These are phyloP conservation scores for Helotiales sp. DNA, from an alignment of 2,329 filamentous ascomycete genomes.

Conservation along the genomic window DNA sequence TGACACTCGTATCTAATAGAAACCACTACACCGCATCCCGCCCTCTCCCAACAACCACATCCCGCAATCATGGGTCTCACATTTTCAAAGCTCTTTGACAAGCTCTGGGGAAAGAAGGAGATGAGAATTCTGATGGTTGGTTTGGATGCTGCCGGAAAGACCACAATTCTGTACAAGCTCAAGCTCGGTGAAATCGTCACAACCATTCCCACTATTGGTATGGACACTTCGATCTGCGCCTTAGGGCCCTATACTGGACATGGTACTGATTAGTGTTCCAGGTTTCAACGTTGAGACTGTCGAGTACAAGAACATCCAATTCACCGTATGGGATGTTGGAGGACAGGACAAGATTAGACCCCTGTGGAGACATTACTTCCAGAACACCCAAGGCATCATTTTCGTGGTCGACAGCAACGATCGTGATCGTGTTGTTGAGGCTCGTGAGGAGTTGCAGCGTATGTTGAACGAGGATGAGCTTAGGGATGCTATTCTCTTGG, in stretches of 20 bases:
- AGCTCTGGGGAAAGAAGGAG: conserved; percentile 99
- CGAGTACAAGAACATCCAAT: conserved; percentile 99
- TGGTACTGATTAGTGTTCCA: conserved; percentile 37
- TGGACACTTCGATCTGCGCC: conserved; percentile 34
- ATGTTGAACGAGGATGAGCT: conserved; percentile 99
- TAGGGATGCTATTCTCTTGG: conserved; percentile 91
- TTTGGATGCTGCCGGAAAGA: conserved; percentile 99
- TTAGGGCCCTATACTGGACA: conserved; percentile 24
- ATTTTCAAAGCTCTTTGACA: conserved; percentile 95
- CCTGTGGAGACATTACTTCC: conserved; percentile 99
- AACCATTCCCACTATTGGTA: conserved; percentile 97
- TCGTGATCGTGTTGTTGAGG: conserved; percentile 96
- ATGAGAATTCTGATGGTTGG: conserved; percentile 99
- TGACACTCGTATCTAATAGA: conserved; percentile 20
- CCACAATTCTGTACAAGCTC: conserved; percentile 99
- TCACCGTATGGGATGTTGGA: conserved; percentile 99
- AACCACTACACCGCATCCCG: conserved; percentile 35
- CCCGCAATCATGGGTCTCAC: conserved; percentile 91
- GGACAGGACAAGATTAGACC: conserved; percentile 99
- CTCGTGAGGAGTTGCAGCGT: conserved; percentile 91
- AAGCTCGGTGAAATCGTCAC: conserved; percentile 99
- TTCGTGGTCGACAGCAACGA: conserved; percentile 99
- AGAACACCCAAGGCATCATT: conserved; percentile 99
- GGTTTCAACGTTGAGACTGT: conserved; percentile 99
- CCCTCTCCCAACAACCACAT: conserved; percentile 35